These are phyloP conservation scores for Pulveroboletus ravenelii DNA, from an alignment of 768 basidiomycete species.

Conservation along the genomic window DNA sequence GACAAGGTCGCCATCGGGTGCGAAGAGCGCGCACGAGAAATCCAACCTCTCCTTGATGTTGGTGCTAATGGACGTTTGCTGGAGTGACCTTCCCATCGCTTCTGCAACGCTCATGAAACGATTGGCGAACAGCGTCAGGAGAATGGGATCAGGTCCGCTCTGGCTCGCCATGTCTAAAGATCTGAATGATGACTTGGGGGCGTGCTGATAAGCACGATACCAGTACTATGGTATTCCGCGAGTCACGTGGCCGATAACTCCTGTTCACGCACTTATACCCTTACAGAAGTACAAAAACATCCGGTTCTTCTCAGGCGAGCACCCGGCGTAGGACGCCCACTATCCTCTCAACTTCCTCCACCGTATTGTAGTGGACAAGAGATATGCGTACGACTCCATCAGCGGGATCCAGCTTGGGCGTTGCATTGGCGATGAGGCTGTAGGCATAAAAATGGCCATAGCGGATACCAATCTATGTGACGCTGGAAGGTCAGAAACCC, in stretches of 20 bases:
- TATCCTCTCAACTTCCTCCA: slow-evolving; percentile 62
- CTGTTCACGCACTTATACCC: too few species aligned
- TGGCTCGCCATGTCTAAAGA: slow-evolving; percentile 15
- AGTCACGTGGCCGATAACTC: not conserved
- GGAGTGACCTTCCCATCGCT: slow-evolving; percentile 88
- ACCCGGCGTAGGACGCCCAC: slow-evolving; percentile 51
- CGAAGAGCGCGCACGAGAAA: slow-evolving; percentile 92
- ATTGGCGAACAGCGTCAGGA: slow-evolving; percentile 89
- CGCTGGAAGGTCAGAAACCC: not conserved
- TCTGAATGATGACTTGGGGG: too few species aligned
- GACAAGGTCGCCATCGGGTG: slow-evolving; percentile 90
- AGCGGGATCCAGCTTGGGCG: slow-evolving; percentile 51
- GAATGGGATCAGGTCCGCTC: slow-evolving; percentile 70
- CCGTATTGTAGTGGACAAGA: slow-evolving; percentile 75
- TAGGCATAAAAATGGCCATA: slow-evolving; percentile 80
- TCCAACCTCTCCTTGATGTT: slow-evolving; percentile 97
- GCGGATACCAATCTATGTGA: slow-evolving; percentile 63
- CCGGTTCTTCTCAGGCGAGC: slow-evolving; percentile 24
- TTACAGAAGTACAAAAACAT: not conserved
- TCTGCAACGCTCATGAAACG: slow-evolving; percentile 98
- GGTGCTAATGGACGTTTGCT: slow-evolving; percentile 85
- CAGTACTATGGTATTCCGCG: not conserved
- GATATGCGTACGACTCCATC: slow-evolving; percentile 75
- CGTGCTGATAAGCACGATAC: not conserved
- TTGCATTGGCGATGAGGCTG: slow-evolving; percentile 48